Base-by-base conservation (phyloP, 2,329 filamentous ascomycete species). In the Colletotrichum ledebouriae region DNA sequence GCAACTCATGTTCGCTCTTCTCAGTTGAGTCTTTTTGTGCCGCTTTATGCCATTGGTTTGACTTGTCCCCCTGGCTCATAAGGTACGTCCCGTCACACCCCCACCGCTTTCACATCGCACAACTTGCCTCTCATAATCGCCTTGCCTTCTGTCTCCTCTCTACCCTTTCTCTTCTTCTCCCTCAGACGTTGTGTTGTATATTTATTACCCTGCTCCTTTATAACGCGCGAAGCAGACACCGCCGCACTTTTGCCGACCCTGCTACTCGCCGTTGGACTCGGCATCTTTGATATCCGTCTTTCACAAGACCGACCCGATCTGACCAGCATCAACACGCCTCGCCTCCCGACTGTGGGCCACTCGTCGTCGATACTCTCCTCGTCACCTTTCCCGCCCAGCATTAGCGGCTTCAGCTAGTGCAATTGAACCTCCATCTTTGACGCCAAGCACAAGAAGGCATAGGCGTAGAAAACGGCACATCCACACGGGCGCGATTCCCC, bases 381-480 rank as follows among this genome's bases (percentile, higher is more conserved):
- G 59, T 61, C 47, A 37, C 47, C 49, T 68, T 59, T 44, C 39
- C 60, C 47, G 33, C 49, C 41, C 49, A 65, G 55, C 61, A 58
- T 57, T 68, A 65, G 65, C 65, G 55, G 47, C 61, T 33, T 44
- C 55, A 42, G 10, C 34, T 68, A 68, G 65, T 59, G 65, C 49
- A 41, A 7, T 65, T 65, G 55, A 9, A 65, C 55, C 61, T 60
- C 65, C 65, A 59, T 55, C 47, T 58, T 55, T n/a, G 55, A 59
- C 65, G 61, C 60, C 60, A 64, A 65, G 64, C 59, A 58, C 20
- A 53, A 52, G 58, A 47, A 53, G 15, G 4, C 61, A 59, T n/a
- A 53, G 50, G 7, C 50, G 34, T 37, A 39, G 42, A 15, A 59
- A 53, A 60, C 55, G 62, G 47, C 37, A 65, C 56, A 60, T 53